phyloP scores from a whole-genome alignment of 2,329 filamentous ascomycete species.

The Aspergillus bombycis region DNA sequence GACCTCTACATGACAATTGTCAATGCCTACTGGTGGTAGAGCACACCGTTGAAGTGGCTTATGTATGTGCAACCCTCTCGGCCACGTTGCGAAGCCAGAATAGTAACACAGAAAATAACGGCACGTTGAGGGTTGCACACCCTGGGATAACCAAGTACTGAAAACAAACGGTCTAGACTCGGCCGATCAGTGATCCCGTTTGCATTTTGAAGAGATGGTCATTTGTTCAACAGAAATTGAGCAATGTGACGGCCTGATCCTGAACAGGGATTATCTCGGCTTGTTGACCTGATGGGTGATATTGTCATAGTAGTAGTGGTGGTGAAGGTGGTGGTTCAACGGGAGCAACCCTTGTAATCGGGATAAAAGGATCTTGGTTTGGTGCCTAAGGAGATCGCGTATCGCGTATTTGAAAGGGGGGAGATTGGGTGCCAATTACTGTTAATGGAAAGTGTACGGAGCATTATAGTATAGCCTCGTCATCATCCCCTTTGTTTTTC shows the following conservation, averaged over 20 bases:
- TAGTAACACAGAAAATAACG: constrained; percentile 2
- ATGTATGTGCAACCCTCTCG: constrained; percentile 13
- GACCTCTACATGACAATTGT: background rate
- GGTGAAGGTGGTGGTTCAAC: background rate
- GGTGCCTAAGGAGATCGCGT: background rate
- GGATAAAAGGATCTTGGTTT: background rate
- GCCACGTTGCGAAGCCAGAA: constrained; percentile 19
- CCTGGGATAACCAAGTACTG: background rate
- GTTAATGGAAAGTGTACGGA: background rate
- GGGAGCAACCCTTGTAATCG: background rate
- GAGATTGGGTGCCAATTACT: background rate
- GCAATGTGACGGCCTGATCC: constrained; percentile 2
- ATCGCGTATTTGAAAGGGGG: background rate
- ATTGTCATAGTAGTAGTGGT: background rate
- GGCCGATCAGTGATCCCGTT: background rate
- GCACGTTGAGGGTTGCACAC: constrained; percentile 7
- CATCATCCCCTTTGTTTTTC: background rate
- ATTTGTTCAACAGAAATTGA: background rate
- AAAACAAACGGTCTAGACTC: constrained; percentile 1
- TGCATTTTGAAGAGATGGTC: background rate
- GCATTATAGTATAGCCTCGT: background rate
- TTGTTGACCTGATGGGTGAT: background rate
- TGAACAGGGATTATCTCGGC: background rate
- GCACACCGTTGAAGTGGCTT: constrained; percentile 13
- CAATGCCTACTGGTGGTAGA: constrained; percentile 5